Base-by-base conservation (phyloP, 2,329 filamentous ascomycete genomes). In the Colletotrichum sp. region DNA sequence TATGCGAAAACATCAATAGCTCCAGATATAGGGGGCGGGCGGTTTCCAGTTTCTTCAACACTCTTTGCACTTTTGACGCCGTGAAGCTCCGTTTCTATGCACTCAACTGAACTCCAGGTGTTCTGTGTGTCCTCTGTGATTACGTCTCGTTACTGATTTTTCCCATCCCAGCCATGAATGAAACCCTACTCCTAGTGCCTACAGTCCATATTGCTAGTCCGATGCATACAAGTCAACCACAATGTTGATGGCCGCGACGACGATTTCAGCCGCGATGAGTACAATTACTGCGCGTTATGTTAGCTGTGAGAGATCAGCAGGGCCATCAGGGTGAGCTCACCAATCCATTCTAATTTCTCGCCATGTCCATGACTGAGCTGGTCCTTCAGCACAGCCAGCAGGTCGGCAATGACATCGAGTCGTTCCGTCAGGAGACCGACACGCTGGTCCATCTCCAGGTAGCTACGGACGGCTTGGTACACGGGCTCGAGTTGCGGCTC, bases 371-470 rank as follows among this genome's bases (percentile, higher is more conserved):
- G 96, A 79, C 95, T 98, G 79, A 98, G 87, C 87, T 98, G 96
- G 84, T 98, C 97, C 85, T 98, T 98, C 69, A 99, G 87, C 75
- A 98, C 96, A 5, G 96, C 95, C 76, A 99, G 86, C 82, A 98
- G 85, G 87, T 98, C 97, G 27, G 95, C 95, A 87, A 98, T 98
- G 70, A 99, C 97, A 78, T 96, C 94, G 79, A 99, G 86, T 71
- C 97, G 89, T 84, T 98, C 96, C 13, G 95, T 98, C 81, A 99
- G 87, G 52, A 99, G 88, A 28, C 93, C 92, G 15, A 98, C 96
- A 72, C 97, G 90, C 88, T 98, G 97, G 84, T 98, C 97, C 94
- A 99, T 98, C 87, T 99, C 97, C 25, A 99, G 89, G 84, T 99
- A 99, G 83, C 94, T 97, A 73, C 97, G 90, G 58, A 98, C 97